phyloP scores from a whole-genome alignment of 345 rosid genomes.

The Iberis pinnata region DNA sequence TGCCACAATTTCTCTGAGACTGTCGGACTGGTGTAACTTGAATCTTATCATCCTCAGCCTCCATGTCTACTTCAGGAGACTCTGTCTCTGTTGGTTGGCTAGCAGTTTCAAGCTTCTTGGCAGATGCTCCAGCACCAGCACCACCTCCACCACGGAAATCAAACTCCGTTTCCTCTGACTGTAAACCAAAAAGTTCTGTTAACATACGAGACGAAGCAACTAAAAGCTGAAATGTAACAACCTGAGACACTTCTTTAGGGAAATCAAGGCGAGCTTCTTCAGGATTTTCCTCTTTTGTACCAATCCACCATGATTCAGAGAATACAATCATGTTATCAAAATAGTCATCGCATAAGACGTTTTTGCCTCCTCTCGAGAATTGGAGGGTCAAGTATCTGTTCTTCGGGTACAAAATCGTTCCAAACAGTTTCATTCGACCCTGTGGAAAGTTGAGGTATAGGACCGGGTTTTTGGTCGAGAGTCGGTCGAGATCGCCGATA shows the following conservation, averaged over 20 bases:
- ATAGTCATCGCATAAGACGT: constrained; percentile 34
- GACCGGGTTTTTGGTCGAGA: constrained; percentile 69
- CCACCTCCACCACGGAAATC: constrained; percentile 85
- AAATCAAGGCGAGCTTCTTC: constrained; percentile 69
- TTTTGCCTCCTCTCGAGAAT: constrained; percentile 72
- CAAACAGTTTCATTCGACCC: constrained; percentile 86
- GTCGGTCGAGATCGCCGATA: constrained; percentile 69
- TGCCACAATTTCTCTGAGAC: constrained; percentile 64
- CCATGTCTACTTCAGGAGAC: constrained; percentile 44
- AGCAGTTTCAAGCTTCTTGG: constrained; percentile 25
- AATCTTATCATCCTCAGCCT: constrained; percentile 42
- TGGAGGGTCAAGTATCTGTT: constrained; percentile 31
- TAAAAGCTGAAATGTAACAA: constrained; percentile 21
- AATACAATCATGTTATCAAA: constrained; percentile 51
- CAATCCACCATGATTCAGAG: constrained; percentile 97
- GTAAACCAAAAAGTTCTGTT: constrained; percentile 22
- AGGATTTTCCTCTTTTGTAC: constrained; percentile 77
- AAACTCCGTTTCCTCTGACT: constrained; percentile 46
- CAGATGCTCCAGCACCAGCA: constrained; percentile 73
- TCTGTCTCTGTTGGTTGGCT: constrained; percentile 36
- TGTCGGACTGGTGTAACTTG: constrained; percentile 58
- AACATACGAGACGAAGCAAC: not conserved
- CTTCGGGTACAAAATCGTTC: constrained; percentile 39
- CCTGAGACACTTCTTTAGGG: constrained; percentile 69
- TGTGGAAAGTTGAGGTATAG: constrained; percentile 79